These are phyloP conservation scores for Paecilomyces sp. DNA, from an alignment of 2,329 filamentous ascomycete genomes.

Conservation along the genomic window DNA sequence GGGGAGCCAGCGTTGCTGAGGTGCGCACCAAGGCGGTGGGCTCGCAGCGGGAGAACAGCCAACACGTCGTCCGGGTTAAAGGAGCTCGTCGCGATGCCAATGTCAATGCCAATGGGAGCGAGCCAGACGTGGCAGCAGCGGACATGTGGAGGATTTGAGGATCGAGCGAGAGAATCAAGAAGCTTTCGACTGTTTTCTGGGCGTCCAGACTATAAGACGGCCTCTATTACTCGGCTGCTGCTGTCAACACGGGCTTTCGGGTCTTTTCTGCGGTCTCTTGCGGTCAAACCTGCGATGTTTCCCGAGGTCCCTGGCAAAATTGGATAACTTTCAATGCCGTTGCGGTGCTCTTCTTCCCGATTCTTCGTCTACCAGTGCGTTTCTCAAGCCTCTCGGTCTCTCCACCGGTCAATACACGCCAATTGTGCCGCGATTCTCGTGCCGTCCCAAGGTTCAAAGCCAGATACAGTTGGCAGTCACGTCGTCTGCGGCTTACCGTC, in stretches of 20 bases:
- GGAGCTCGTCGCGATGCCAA: constrained; percentile 16
- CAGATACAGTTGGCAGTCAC: not conserved
- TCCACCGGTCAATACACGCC: not conserved
- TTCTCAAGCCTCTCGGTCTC: not conserved
- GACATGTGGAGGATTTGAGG: constrained; percentile 1
- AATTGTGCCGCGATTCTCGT: not conserved
- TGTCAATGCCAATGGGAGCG: not conserved
- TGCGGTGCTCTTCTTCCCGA: not conserved
- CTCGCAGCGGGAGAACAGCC: constrained; percentile 5
- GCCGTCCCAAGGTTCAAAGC: not conserved
- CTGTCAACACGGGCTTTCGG: not conserved
- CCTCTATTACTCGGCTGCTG: not conserved
- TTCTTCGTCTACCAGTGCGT: not conserved
- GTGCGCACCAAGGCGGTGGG: constrained; percentile 28
- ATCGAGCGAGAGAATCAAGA: not conserved
- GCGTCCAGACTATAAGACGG: not conserved
- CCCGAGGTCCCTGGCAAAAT: not conserved
- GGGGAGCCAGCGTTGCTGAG: constrained; percentile 35
- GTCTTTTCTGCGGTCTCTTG: not conserved
- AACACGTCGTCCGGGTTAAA: constrained; percentile 18
- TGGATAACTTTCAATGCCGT: not conserved
- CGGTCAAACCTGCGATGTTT: not conserved
- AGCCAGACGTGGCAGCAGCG: constrained; percentile 1
- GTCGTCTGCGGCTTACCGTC: not conserved
- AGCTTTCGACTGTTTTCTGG: not conserved